A percentile compares a stretch with the other conserved stretches of the same genome.
phyloP scores from a whole-genome alignment of 169 alveolate genomes.

The Eimeria tenella region DNA sequence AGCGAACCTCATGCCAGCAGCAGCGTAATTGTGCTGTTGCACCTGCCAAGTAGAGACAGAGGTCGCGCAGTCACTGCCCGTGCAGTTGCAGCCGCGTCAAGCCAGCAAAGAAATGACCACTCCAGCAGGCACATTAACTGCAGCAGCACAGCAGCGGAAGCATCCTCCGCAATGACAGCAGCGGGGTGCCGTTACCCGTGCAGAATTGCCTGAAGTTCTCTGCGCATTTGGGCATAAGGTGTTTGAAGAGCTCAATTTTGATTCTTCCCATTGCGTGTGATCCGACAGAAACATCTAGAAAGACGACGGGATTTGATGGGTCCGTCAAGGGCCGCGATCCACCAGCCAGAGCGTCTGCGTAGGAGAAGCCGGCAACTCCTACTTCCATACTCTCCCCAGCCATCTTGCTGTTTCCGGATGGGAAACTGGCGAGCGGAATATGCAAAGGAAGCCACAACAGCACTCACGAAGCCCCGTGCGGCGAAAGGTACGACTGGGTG shows the following conservation, averaged over 20 bases:
- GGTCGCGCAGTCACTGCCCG: not conserved
- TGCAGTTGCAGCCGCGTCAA: not conserved
- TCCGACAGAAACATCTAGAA: slow-evolving; percentile 93
- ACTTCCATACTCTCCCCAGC: not conserved
- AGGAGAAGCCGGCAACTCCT: slow-evolving; percentile 35
- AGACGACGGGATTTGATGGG: slow-evolving; percentile 93
- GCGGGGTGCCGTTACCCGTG: slow-evolving; percentile 92
- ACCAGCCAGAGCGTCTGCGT: slow-evolving; percentile 65
- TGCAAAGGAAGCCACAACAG: too few relatives aligned
- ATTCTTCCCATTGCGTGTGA: slow-evolving; percentile 93
- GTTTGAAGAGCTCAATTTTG: slow-evolving; percentile 96
- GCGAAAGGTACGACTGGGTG: too few relatives aligned
- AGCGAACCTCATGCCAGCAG: not conserved
- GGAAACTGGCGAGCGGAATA: too few relatives aligned
- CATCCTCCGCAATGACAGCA: not conserved
- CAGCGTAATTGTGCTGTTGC: not conserved
- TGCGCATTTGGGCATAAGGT: slow-evolving; percentile 97
- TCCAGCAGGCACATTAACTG: not conserved
- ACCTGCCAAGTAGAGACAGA: not conserved
- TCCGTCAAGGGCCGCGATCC: slow-evolving; percentile 70
- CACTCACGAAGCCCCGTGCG: too few relatives aligned
- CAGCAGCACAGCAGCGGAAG: not conserved
- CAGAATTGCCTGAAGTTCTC: slow-evolving; percentile 99
- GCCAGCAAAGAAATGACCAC: not conserved
- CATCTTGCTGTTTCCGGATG: not conserved